These are phyloP conservation scores for Lithospermum erythrorhizon DNA, from an alignment of 257 asterid genomes.

Conservation along the genomic window DNA sequence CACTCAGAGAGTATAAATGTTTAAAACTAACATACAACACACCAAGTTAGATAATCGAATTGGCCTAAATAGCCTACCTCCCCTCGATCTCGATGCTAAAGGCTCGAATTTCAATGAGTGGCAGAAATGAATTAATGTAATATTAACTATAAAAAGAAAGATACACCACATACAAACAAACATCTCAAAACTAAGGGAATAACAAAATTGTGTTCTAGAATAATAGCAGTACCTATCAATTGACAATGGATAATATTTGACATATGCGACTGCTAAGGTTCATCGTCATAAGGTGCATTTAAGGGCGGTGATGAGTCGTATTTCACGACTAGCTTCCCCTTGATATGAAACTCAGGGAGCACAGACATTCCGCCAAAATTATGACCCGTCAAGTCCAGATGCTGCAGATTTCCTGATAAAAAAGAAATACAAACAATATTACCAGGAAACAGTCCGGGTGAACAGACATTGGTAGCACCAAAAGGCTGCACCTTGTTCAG, in stretches of 20 bases:
- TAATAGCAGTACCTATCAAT: background rate
- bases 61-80: too few species aligned
- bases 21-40: too few species aligned
- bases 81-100: too few species aligned
- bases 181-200: background rate
- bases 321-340: constrained; percentile 32
- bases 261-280: constrained; percentile 34
- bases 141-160: too few species aligned
- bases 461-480: background rate
- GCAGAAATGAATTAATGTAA: too few species aligned
- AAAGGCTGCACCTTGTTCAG: background rate
- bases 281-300: constrained; percentile 52
- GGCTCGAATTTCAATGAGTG: too few species aligned
- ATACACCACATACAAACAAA: background rate
- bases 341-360: constrained; percentile 32
- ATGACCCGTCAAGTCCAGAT: constrained; percentile 70
- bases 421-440: constrained; percentile 6
- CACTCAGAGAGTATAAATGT: too few species aligned
- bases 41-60: too few species aligned
- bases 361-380: constrained; percentile 24
- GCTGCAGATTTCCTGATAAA: constrained; percentile 55
- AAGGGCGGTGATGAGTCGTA: constrained; percentile 23
- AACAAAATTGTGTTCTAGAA: background rate
- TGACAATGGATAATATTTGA: background rate
- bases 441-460: background rate